Conservation (phyloP, 1,284 basidiomycete species). For the Moesziomyces sp. region DNA sequence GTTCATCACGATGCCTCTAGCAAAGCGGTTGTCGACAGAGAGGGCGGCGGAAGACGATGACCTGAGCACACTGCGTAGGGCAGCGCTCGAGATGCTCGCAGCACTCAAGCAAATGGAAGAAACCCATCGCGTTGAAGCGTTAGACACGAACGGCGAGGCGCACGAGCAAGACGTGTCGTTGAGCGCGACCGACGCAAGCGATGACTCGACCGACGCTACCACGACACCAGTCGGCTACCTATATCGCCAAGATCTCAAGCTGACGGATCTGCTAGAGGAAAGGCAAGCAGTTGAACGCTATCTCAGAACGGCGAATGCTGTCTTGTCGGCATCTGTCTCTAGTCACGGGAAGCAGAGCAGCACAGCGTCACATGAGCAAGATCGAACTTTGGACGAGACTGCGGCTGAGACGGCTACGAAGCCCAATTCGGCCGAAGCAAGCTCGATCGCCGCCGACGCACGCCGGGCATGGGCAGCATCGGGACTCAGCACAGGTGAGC, state of each 20-base stretch:
- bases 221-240: constrained; percentile 74
- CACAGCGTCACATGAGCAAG: not conserved
- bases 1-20: not conserved
- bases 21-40: not conserved
- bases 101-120: constrained; percentile 74
- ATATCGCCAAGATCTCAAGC: constrained; percentile 76
- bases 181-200: not conserved
- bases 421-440: not conserved
- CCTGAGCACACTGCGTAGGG: constrained; percentile 75
- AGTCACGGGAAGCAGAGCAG: constrained; percentile 1
- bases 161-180: not conserved
- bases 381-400: not conserved
- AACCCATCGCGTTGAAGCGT: constrained; percentile 41
- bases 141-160: constrained; percentile 7
- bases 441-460: not conserved
- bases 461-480: constrained; percentile 1
- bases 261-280: constrained; percentile 74
- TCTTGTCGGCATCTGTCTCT: constrained; percentile 11
- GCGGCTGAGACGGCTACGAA: constrained; percentile 1
- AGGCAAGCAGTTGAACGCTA: constrained; percentile 64
- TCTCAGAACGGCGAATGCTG: constrained; percentile 23
- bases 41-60: constrained; percentile 70
- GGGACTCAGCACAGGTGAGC: constrained; percentile 2
- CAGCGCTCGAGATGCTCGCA: constrained; percentile 80
- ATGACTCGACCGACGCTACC: not conserved